These are phyloP conservation scores for Eucalyptus pumila DNA, from an alignment of 345 rosid genomes.

Conservation along the genomic window DNA sequence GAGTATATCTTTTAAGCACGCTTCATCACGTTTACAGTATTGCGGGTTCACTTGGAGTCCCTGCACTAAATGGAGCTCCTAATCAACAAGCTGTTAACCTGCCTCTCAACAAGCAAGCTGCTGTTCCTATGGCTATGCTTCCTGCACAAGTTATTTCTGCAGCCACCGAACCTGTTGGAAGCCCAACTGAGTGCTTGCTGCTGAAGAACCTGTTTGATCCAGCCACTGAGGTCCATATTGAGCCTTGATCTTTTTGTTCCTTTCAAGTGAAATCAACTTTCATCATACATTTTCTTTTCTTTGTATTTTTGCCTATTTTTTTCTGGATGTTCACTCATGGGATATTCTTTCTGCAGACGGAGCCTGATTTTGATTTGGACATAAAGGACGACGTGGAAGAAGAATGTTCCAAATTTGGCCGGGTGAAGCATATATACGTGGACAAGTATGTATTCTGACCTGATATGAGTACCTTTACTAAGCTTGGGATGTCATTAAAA, in stretches of 20 bases:
- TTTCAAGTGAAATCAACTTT: not conserved
- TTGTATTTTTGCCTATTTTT: not conserved
- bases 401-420: slow-evolving; percentile 82
- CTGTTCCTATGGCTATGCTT: slow-evolving; percentile 37
- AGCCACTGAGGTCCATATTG: slow-evolving; percentile 55
- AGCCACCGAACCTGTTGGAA: slow-evolving; percentile 50
- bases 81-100: slow-evolving; percentile 35
- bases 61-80: slow-evolving; percentile 48
- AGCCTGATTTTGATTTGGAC: slow-evolving; percentile 69
- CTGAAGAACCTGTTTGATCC: slow-evolving; percentile 95
- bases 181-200: slow-evolving; percentile 75
- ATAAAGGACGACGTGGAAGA: slow-evolving; percentile 72
- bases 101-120: slow-evolving; percentile 36
- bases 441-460: slow-evolving; percentile 53
- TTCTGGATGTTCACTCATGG: not conserved
- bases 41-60: slow-evolving; percentile 56
- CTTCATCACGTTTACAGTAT: slow-evolving; percentile 25
- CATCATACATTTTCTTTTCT: too few species aligned
- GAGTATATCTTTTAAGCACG: not conserved
- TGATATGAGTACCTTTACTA: not conserved
- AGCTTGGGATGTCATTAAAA: not conserved
- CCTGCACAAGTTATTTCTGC: slow-evolving; percentile 38
- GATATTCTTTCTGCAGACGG: slow-evolving; percentile 36
- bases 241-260: not conserved
- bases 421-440: slow-evolving; percentile 64